Conservation (phyloP, 352 stramenopile genomes). For the Phytopythium ostracodes region DNA sequence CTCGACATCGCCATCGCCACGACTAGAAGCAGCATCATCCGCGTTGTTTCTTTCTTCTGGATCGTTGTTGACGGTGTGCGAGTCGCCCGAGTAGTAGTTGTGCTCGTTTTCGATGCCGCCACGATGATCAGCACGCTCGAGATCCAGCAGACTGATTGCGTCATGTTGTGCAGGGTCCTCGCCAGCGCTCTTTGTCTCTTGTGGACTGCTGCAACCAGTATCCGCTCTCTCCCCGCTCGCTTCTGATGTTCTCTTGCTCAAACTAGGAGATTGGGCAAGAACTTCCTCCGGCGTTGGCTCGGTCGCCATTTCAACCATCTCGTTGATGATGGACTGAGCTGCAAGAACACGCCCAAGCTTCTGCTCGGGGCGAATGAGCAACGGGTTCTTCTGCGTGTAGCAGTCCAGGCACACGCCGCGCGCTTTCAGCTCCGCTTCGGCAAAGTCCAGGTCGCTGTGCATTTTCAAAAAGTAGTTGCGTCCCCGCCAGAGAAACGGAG, state of each 20-base stretch:
- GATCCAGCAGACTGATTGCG: neutral
- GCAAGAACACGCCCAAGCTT: slow-evolving; percentile 65
- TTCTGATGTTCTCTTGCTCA: slow-evolving; percentile 1
- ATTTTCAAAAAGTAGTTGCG: slow-evolving; percentile 80
- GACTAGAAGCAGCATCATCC: neutral
- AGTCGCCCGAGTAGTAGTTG: neutral
- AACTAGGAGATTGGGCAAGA: slow-evolving; percentile 10
- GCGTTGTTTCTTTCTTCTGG: neutral
- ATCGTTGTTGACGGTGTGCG: neutral
- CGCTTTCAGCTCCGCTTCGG: slow-evolving; percentile 38
- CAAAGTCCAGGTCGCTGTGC: slow-evolving; percentile 66
- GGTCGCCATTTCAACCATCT: slow-evolving; percentile 59
- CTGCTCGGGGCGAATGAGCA: slow-evolving; percentile 69
- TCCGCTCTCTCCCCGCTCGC: neutral
- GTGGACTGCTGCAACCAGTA: neutral
- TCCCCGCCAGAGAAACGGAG: slow-evolving; percentile 65
- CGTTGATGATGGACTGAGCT: slow-evolving; percentile 64
- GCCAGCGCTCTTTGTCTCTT: neutral
- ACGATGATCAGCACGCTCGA: neutral
- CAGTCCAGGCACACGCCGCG: slow-evolving; percentile 56
- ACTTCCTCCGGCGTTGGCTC: slow-evolving; percentile 26
- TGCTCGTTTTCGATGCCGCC: neutral
- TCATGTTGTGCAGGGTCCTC: neutral
- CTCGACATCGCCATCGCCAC: neutral
- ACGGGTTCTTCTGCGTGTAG: slow-evolving; percentile 44